Conservation (phyloP, 345 rosid genomes). For the Kernera saxatilis region DNA sequence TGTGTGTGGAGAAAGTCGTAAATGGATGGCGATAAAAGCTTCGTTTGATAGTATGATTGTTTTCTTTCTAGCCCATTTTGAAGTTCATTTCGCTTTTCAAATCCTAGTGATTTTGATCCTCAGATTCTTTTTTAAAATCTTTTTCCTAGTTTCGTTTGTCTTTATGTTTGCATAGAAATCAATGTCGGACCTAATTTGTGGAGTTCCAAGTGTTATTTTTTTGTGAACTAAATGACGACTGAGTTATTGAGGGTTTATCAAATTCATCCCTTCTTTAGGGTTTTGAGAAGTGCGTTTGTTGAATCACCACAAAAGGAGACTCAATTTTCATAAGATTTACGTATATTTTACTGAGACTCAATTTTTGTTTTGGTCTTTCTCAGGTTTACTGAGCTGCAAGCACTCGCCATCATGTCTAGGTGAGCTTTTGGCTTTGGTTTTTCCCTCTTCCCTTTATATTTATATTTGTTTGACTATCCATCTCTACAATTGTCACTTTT, state of each 20-base stretch:
- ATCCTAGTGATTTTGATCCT: not conserved
- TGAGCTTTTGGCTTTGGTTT: conserved; percentile 8
- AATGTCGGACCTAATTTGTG: not conserved
- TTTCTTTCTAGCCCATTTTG: not conserved
- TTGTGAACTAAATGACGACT: not conserved
- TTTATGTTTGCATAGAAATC: not conserved
- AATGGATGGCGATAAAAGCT: not conserved
- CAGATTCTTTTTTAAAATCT: not conserved
- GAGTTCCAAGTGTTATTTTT: not conserved
- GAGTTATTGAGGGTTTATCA: not conserved
- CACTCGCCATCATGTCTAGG: conserved; percentile 29
- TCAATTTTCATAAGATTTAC: too few relatives aligned
- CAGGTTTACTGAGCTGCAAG: conserved; percentile 17
- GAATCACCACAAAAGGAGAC: not conserved
- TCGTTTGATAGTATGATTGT: not conserved
- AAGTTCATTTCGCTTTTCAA: not conserved
- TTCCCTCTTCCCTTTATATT: not conserved
- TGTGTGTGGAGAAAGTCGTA: not conserved
- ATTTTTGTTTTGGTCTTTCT: not conserved
- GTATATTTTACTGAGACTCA: too few relatives aligned
- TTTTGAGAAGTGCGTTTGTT: not conserved
- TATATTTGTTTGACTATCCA: not conserved
- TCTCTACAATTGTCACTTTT: not conserved
- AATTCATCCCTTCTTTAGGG: conserved; percentile 6
- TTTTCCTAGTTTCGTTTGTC: not conserved